phyloP scores from a whole-genome alignment of 352 stramenopile species.

The Phytophthora agathidicida region DNA sequence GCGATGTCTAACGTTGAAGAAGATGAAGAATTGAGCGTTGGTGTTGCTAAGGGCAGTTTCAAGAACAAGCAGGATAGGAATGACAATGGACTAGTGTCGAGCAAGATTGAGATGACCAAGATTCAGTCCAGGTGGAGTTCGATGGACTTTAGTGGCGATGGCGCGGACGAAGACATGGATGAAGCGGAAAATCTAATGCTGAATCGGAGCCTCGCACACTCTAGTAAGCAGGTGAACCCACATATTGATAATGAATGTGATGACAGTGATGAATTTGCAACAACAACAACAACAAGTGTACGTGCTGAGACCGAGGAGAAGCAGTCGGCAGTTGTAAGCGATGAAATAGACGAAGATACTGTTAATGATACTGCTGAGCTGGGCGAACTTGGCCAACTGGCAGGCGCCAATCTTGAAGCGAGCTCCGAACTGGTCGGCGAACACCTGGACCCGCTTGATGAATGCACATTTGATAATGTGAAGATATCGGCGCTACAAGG shows the following conservation, averaged over 20 bases:
- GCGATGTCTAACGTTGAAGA: conserved; percentile 27
- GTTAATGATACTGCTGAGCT: conserved; percentile 18
- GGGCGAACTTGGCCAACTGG: not conserved
- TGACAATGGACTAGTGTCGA: conserved; percentile 23
- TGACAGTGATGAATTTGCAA: conserved; percentile 37
- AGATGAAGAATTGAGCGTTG: conserved; percentile 28
- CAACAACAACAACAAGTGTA: conserved; percentile 25
- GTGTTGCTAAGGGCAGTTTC: conserved; percentile 20
- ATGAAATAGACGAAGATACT: conserved; percentile 21
- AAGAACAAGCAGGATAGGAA: conserved; percentile 24
- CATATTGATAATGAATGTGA: conserved; percentile 45
- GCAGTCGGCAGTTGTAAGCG: conserved; percentile 6
- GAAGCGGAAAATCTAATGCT: conserved; percentile 37
- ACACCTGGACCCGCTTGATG: conserved; percentile 19
- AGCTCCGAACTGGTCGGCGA: not conserved
- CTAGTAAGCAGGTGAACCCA: conserved; percentile 29
- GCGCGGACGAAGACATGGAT: conserved; percentile 28
- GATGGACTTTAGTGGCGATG: conserved; percentile 12
- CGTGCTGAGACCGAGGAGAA: conserved; percentile 16
- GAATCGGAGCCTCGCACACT: conserved; percentile 23
- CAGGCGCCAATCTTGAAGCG: not conserved
- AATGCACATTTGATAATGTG: conserved; percentile 25
- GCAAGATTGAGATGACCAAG: conserved; percentile 23
- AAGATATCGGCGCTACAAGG: conserved; percentile 18
- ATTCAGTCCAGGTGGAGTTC: conserved; percentile 20